Percentiles rank a stretch among this genome's conserved stretches.
phyloP scores from a whole-genome alignment of 345 rosid genomes.

The Clarkia xantiana region DNA sequence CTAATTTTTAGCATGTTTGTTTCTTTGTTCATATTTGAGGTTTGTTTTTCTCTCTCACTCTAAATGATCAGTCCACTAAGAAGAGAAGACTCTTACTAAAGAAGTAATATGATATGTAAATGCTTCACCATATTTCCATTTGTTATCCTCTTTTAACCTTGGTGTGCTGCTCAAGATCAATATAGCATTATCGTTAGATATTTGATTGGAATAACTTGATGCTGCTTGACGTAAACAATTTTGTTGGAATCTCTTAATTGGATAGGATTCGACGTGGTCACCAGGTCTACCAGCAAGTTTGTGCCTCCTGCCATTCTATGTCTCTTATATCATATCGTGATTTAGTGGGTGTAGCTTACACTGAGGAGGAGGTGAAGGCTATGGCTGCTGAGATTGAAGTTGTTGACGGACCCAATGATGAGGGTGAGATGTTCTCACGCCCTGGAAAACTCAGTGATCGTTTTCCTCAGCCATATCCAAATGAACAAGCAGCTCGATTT shows the following conservation, averaged over 20 bases:
- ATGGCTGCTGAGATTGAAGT: conserved; percentile 99
- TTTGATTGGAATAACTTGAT: not conserved
- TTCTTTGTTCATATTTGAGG: not conserved
- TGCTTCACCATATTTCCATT: too few relatives aligned
- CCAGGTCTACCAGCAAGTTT: conserved; percentile 92
- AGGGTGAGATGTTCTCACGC: conserved; percentile 97
- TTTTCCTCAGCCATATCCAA: conserved; percentile 76
- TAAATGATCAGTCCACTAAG: too few relatives aligned
- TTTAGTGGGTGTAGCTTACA: conserved; percentile 92
- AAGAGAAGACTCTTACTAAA: too few relatives aligned
- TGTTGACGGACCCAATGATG: conserved; percentile 96
- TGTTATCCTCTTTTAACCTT: too few relatives aligned
- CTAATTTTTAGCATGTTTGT: not conserved
- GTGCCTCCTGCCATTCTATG: conserved; percentile 99
- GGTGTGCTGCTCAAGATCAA: too few relatives aligned
- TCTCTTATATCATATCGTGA: conserved; percentile 86
- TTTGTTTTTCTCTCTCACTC: too few relatives aligned
- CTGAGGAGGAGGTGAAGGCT: conserved; percentile 94
- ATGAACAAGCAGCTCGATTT: conserved; percentile 95
- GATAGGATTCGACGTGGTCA: conserved; percentile 95
- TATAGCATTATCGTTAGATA: not conserved
- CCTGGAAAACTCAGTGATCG: conserved; percentile 99
- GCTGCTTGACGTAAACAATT: not conserved
- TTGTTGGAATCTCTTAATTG: not conserved
- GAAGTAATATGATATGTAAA: too few relatives aligned